These are phyloP conservation scores for Acephala macrosclerotiorum DNA, from an alignment of 2,329 filamentous ascomycete genomes.

Conservation along the genomic window DNA sequence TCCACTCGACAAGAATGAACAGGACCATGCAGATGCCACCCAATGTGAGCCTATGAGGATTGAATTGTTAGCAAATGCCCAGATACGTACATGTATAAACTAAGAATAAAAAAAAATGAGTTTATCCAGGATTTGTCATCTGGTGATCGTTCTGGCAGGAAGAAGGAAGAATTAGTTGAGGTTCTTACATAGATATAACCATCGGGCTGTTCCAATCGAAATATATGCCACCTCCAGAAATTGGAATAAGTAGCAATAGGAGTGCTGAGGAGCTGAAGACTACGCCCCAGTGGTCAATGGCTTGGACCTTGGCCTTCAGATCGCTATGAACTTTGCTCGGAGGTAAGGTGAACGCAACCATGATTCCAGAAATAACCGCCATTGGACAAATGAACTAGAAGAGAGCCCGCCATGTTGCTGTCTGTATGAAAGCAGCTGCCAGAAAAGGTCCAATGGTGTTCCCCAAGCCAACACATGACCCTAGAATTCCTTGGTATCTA, in stretches of 20 bases:
- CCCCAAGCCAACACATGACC: slow-evolving; percentile 50
- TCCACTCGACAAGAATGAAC: slow-evolving; percentile 64
- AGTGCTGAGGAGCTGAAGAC: slow-evolving; percentile 61
- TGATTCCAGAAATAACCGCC: slow-evolving; percentile 52
- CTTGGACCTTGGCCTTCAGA: slow-evolving; percentile 55
- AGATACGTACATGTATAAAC: no score
- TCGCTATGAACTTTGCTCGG: slow-evolving; percentile 57
- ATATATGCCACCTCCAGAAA: slow-evolving; percentile 66
- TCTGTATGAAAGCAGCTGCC: slow-evolving; percentile 49
- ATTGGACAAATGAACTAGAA: slow-evolving; percentile 61
- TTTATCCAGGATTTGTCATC: no score
- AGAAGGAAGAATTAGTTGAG: no score
- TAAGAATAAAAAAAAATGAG: no score
- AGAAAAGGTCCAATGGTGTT: slow-evolving; percentile 53
- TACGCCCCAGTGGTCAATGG: slow-evolving; percentile 67
- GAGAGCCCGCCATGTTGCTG: slow-evolving; percentile 51
- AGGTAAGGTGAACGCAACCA: slow-evolving; percentile 57
- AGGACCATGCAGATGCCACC: slow-evolving; percentile 53
- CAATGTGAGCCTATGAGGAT: slow-evolving; percentile 49
- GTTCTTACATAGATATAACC: slow-evolving; percentile 62
- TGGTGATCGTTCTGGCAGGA: no score
- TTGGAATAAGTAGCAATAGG: slow-evolving; percentile 67
- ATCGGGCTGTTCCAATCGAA: slow-evolving; percentile 63
- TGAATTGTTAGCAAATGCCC: neutral
- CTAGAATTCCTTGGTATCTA: slow-evolving; percentile 52